Percentiles rank a stretch among this genome's conserved stretches.
Conservation (phyloP, 1,139 yeast genomes). For the Protomyces inundatus region DNA sequence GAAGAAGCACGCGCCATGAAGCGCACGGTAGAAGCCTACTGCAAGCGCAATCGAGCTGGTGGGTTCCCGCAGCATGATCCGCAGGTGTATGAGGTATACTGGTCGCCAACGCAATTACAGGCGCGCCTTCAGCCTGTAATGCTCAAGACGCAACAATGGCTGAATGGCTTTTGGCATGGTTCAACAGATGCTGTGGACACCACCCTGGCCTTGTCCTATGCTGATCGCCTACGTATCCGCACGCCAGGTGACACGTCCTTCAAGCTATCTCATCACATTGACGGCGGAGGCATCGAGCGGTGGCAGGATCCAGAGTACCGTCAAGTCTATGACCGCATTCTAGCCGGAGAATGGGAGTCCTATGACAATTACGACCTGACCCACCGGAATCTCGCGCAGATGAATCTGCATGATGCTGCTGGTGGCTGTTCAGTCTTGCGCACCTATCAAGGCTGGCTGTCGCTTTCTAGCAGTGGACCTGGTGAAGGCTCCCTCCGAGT, state of each 20-base stretch:
- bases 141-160: slow-evolving; percentile 37
- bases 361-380: slow-evolving; percentile 46
- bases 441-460: slow-evolving; percentile 50
- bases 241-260: slow-evolving; percentile 42
- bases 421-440: slow-evolving; percentile 41
- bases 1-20: slow-evolving; percentile 37
- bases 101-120: slow-evolving; percentile 45
- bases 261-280: slow-evolving; percentile 45
- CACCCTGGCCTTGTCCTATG: slow-evolving; percentile 45
- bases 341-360: slow-evolving; percentile 48
- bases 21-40: slow-evolving; percentile 34
- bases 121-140: slow-evolving; percentile 46
- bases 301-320: slow-evolving; percentile 47
- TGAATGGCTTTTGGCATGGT: slow-evolving; percentile 43
- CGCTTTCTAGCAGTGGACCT: slow-evolving; percentile 42
- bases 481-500: slow-evolving; percentile 47
- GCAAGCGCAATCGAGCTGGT: slow-evolving; percentile 30
- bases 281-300: slow-evolving; percentile 48
- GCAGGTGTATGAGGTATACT: slow-evolving; percentile 42
- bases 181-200: slow-evolving; percentile 39
- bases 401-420: slow-evolving; percentile 42
- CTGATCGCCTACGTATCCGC: slow-evolving; percentile 52
- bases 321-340: slow-evolving; percentile 42
- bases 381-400: slow-evolving; percentile 41
- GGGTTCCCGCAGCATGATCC: slow-evolving; percentile 38